Evolutionary conservation across 257 asterid species (phyloP).

Genomic region (Cruciata laevipes): DNA sequence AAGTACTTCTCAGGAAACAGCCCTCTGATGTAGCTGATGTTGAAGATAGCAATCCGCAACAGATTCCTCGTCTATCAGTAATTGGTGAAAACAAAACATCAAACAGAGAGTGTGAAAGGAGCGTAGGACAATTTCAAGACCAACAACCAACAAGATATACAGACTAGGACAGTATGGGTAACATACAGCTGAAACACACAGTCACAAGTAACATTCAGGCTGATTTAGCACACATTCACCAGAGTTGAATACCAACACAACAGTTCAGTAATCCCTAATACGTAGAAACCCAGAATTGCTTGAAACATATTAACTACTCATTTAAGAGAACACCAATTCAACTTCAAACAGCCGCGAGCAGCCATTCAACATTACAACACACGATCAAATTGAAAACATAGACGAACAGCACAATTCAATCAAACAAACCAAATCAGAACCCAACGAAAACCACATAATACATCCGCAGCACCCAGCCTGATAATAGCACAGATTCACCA

Average conservation of each 20-base stretch:
- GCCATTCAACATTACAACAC: background rate
- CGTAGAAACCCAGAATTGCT: background rate
- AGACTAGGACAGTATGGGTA: too few relatives aligned
- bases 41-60: slow-evolving; percentile 92
- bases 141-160: too few relatives aligned
- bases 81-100: background rate
- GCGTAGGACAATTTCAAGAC: too few relatives aligned
- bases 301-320: background rate
- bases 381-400: background rate
- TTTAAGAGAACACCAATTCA: background rate
- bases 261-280: background rate
- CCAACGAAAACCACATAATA: background rate
- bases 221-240: background rate
- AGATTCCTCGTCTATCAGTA: slow-evolving; percentile 73
- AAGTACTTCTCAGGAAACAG: slow-evolving; percentile 91
- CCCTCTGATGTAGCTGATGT: slow-evolving; percentile 93
- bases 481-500: background rate
- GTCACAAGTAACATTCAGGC: background rate
- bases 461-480: too few relatives aligned
- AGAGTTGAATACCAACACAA: background rate
- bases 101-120: too few relatives aligned
- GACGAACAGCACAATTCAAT: background rate
- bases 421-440: too few relatives aligned
- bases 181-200: too few relatives aligned
- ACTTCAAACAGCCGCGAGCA: background rate